Conservation (phyloP, 163 green algal species). For the Volvox carteri region DNA sequence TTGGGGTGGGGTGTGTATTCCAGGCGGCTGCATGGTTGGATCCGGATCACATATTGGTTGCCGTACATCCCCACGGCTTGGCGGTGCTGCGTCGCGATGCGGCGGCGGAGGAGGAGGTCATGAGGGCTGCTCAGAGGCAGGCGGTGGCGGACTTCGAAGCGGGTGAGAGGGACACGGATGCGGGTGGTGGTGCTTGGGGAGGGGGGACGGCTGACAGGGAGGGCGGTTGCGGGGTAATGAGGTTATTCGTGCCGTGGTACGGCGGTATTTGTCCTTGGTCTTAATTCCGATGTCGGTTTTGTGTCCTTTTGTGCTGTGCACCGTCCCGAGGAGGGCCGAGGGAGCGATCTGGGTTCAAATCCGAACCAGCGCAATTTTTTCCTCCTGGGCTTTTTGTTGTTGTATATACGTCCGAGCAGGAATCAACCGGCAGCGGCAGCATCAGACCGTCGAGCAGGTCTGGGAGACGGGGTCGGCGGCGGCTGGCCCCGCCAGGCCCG, state of each 20-base stretch:
- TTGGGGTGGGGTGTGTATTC: too few species aligned
- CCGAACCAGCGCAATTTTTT: too few species aligned
- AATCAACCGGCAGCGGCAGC: neutral
- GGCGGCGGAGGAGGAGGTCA: conserved; percentile 17
- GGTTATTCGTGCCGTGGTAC: too few species aligned
- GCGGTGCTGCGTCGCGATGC: conserved; percentile 7
- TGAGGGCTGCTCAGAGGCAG: neutral
- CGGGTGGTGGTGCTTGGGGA: neutral
- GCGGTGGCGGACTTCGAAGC: conserved; percentile 20
- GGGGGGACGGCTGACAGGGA: too few species aligned
- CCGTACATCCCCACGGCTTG: conserved; percentile 52
- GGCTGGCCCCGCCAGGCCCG: neutral
- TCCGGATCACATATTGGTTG: neutral
- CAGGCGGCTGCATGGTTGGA: neutral
- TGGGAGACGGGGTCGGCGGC: neutral
- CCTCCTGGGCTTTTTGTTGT: too few species aligned
- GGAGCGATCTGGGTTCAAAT: too few species aligned
- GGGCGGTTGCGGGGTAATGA: too few species aligned
- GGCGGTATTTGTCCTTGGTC: too few species aligned
- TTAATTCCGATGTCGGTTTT: too few species aligned
- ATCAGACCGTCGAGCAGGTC: neutral
- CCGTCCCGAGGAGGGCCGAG: too few species aligned
- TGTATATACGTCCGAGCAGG: neutral
- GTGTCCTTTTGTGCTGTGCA: too few species aligned
- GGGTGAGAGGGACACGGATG: neutral